Evolutionary conservation across 495 filamentous ascomycete genomes (phyloP), one percentile per base, ranked within the genome.

Genomic region (Aspergillus biplanus): DNA sequence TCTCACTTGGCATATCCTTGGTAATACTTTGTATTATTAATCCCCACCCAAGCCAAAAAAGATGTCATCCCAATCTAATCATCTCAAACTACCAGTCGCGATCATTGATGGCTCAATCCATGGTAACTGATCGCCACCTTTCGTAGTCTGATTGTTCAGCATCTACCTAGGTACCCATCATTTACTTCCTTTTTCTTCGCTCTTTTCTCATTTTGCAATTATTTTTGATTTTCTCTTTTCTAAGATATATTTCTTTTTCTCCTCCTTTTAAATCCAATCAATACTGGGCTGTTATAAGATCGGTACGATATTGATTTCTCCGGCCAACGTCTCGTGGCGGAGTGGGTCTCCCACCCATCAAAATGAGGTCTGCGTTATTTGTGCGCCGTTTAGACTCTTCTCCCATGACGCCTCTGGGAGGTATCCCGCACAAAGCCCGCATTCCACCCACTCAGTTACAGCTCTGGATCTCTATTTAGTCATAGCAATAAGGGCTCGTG

Each of bases 311-410:
- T 27, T 27, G 21, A 27, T 27, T 27, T 27, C 21, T 27, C 21
- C 21, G 2, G 21, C 21, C 21, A 27, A 1, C 2, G 21, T 27
- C 21, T 27, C 21, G 21, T 27, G 21, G 21, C 21, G 2, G 21
- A 27, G 47, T 50, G 16, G n/a, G 27, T 50, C 47, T 16, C n/a
- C 39, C 39, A 11, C 11, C 39, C 39, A 11, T 31, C 48, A 15
- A 16, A n/a, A 21, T 58, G 27, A 15, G 69, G 75, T 73, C 73
- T 79, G 78, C 74, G 78, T 65, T 62, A 76, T 76, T 80, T 80
- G 73, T 79, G 78, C 78, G 75, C 73, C 32, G 57, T 69, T 71
- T 67, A 67, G 64, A 56, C 54, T 35, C 58, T 56, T 18, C 32
- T 64, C 53, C 16, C 18, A 52, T 46, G 12, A 46, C 34, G 63